Conservation (phyloP, 805 yeast species). For the Cyberlindnera misumaiensis region DNA sequence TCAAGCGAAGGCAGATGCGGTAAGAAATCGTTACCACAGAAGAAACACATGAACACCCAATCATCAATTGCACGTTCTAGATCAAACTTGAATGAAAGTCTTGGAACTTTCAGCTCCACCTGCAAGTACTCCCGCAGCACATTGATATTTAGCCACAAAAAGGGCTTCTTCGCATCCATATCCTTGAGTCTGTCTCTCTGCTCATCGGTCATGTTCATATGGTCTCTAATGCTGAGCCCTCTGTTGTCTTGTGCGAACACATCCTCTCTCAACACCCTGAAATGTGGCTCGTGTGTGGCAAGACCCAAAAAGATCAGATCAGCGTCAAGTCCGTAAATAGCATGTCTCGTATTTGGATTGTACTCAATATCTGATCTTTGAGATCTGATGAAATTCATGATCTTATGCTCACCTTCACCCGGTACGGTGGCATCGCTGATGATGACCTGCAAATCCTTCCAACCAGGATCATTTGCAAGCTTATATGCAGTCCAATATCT, state of each 20-base stretch:
- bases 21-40: constrained; percentile 96
- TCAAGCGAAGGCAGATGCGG: constrained; percentile 95
- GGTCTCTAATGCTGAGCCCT: constrained; percentile 40
- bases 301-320: constrained; percentile 92
- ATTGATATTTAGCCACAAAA: constrained; percentile 87
- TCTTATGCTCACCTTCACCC: constrained; percentile 98
- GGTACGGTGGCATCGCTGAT: constrained; percentile 96
- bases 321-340: constrained; percentile 96
- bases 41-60: constrained; percentile 98
- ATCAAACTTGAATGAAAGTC: constrained; percentile 69
- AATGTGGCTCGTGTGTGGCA: constrained; percentile 98
- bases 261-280: constrained; percentile 88
- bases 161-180: constrained; percentile 58
- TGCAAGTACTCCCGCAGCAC: constrained; percentile 83
- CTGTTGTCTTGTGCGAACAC: constrained; percentile 68
- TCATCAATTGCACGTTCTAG: constrained; percentile 95
- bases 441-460: constrained; percentile 84
- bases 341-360: constrained; percentile 90
- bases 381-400: constrained; percentile 90
- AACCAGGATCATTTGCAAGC: constrained; percentile 82
- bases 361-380: constrained; percentile 84
- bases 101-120: constrained; percentile 69
- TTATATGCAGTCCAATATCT: constrained; percentile 92
- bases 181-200: constrained; percentile 33
- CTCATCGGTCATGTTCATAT: constrained; percentile 53